phyloP scores from a whole-genome alignment of 768 basidiomycete genomes.

The Mycena vitilis region DNA sequence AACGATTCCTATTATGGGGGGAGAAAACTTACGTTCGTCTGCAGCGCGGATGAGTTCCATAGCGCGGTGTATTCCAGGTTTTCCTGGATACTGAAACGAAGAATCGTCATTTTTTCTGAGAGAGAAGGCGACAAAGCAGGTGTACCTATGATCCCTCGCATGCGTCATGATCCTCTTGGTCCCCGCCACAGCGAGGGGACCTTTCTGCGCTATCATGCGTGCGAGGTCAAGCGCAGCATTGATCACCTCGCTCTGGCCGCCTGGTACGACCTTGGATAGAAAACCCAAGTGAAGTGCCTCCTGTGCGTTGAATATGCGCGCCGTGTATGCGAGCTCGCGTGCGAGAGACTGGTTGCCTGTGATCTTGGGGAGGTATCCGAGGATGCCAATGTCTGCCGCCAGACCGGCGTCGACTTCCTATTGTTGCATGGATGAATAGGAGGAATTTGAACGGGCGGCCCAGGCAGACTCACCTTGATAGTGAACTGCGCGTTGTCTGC shows the following conservation, averaged over 20 bases:
- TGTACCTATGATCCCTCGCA: constrained; percentile 81
- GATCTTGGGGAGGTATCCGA: constrained; percentile 84
- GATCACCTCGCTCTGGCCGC: constrained; percentile 74
- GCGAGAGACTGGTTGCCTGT: constrained; percentile 78
- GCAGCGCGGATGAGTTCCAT: constrained; percentile 23
- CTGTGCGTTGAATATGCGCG: constrained; percentile 69
- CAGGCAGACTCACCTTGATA: constrained; percentile 57
- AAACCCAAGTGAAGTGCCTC: constrained; percentile 81
- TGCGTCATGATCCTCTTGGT: constrained; percentile 86
- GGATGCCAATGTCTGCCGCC: constrained; percentile 88
- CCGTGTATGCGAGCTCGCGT: constrained; percentile 82
- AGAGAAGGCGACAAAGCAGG: neutral
- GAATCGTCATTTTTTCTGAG: no score
- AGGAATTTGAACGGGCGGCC: neutral
- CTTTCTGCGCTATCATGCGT: constrained; percentile 73
- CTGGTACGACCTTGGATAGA: constrained; percentile 60
- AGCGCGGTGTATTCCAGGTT: constrained; percentile 26
- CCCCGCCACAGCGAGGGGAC: constrained; percentile 80
- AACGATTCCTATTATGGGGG: no score
- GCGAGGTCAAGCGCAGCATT: constrained; percentile 74
- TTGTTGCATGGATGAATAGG: neutral
- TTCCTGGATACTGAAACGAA: constrained; percentile 6
- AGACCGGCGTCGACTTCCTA: constrained; percentile 90
- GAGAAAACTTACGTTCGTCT: constrained; percentile 11
- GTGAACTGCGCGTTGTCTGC: constrained; percentile 59